These are phyloP conservation scores for Fusarium sublunatum DNA, from an alignment of 2,329 filamentous ascomycete genomes.

Conservation along the genomic window DNA sequence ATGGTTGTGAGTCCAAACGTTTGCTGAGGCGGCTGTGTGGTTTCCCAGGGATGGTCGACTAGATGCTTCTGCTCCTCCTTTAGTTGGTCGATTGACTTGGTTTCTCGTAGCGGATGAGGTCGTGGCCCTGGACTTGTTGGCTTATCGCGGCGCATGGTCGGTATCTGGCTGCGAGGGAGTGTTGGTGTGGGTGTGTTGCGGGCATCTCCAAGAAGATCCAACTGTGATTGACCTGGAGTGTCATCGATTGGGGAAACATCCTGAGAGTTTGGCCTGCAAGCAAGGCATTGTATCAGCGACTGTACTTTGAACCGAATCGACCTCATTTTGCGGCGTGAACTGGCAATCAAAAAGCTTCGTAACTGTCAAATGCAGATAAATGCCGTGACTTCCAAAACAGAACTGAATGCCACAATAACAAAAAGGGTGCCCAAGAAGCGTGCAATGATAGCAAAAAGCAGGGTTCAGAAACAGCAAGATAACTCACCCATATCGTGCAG, in stretches of 20 bases:
- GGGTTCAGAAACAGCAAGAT: constrained; percentile 11
- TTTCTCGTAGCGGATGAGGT: constrained; percentile 52
- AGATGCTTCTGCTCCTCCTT: constrained; percentile 19
- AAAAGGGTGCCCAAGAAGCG: constrained; percentile 32
- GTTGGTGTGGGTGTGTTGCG: constrained; percentile 31
- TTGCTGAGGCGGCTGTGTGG: constrained; percentile 16
- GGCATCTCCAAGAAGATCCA: constrained; percentile 34
- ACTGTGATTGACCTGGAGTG: constrained; percentile 52
- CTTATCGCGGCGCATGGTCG: constrained; percentile 64
- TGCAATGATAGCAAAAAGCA: constrained; percentile 2
- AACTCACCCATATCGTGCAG: constrained; percentile 57
- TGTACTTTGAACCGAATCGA: constrained; percentile 12
- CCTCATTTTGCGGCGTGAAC: constrained; percentile 21
- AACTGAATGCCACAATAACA: constrained; percentile 3
- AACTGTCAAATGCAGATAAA: not conserved
- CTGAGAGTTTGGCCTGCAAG: constrained; percentile 43
- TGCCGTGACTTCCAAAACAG: constrained; percentile 7
- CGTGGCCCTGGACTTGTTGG: constrained; percentile 58
- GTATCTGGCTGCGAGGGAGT: constrained; percentile 58
- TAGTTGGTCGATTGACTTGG: constrained; percentile 47
- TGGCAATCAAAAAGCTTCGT: not conserved
- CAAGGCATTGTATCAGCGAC: constrained; percentile 42
- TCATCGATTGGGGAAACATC: constrained; percentile 68
- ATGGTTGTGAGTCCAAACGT: constrained; percentile 43
- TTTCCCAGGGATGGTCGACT: constrained; percentile 39